Percentiles rank a stretch among this genome's conserved stretches.
These are phyloP conservation scores for Entomortierella beljakovae DNA, from an alignment of 192 early-diverging fungal genomes.

Conservation along the genomic window DNA sequence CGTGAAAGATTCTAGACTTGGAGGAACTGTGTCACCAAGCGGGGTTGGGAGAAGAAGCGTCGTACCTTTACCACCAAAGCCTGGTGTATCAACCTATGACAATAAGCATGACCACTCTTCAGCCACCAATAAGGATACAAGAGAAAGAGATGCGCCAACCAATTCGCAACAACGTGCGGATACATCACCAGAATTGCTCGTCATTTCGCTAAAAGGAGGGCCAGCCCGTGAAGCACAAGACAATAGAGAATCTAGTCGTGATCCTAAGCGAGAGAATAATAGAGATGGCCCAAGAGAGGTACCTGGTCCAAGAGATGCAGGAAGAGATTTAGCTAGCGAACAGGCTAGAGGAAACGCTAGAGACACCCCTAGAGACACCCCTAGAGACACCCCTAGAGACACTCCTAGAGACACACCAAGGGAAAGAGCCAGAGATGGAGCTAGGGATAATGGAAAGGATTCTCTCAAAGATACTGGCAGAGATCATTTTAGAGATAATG, in stretches of 20 bases:
- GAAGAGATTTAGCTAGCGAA: background rate
- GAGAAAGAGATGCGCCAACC: slow-evolving; percentile 1
- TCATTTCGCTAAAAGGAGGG: slow-evolving; percentile 25
- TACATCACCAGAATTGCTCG: slow-evolving; percentile 16
- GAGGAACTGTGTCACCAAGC: slow-evolving; percentile 24
- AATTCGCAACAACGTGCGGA: slow-evolving; percentile 4
- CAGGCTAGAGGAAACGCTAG: background rate
- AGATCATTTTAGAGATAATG: slow-evolving; percentile 9
- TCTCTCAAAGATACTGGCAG: background rate
- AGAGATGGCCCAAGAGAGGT: slow-evolving; percentile 5
- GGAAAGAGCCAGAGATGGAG: background rate
- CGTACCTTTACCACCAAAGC: slow-evolving; percentile 44
- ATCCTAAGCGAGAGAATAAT: background rate
- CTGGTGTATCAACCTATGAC: slow-evolving; percentile 18
- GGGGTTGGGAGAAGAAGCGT: slow-evolving; percentile 15
- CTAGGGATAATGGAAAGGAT: slow-evolving; percentile 12
- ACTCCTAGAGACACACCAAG: background rate
- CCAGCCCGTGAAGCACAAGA: slow-evolving; percentile 21
- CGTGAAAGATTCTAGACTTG: slow-evolving; percentile 19
- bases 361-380: background rate
- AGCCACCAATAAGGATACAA: slow-evolving; percentile 4
- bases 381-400: background rate
- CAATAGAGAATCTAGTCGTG: background rate
- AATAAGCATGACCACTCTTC: slow-evolving; percentile 2
- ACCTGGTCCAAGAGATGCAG: background rate